A percentile compares a stretch with the other conserved stretches of the same genome.
Conservation (phyloP, 805 yeast species). For the Lachancea sp. region DNA sequence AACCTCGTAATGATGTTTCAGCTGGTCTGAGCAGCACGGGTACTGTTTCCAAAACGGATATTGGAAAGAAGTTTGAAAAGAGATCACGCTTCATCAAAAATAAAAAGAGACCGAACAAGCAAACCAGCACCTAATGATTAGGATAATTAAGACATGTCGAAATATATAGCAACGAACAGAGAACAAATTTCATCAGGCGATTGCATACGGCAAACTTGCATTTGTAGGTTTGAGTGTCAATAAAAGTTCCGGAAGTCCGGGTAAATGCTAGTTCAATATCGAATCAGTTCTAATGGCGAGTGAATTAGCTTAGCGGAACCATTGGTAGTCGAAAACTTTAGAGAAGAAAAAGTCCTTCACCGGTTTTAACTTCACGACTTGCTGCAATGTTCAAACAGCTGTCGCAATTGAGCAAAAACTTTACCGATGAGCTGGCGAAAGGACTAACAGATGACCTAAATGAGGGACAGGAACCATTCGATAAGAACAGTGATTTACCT, state of each 20-base stretch:
- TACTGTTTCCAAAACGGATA: constrained; percentile 1
- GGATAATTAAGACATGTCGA: no score
- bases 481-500: constrained; percentile 43
- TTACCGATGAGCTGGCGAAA: constrained; percentile 54
- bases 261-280: no score
- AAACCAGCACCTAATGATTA: background rate
- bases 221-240: no score
- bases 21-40: constrained; percentile 9
- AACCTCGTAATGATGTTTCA: constrained; percentile 52
- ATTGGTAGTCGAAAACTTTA: no score
- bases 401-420: constrained; percentile 56
- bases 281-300: no score
- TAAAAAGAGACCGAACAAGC: constrained; percentile 2
- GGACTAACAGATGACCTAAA: constrained; percentile 32
- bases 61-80: constrained; percentile 7
- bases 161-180: no score
- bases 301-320: no score
- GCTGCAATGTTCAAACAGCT: constrained; percentile 46
- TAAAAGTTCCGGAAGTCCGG: no score
- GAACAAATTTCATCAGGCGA: no score
- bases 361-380: background rate
- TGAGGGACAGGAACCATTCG: constrained; percentile 15
- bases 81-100: constrained; percentile 4
- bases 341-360: background rate
- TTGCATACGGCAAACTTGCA: no score